Base-by-base conservation (phyloP, 176 grass and related monocot genomes). In the Cocos nucifera region DNA sequence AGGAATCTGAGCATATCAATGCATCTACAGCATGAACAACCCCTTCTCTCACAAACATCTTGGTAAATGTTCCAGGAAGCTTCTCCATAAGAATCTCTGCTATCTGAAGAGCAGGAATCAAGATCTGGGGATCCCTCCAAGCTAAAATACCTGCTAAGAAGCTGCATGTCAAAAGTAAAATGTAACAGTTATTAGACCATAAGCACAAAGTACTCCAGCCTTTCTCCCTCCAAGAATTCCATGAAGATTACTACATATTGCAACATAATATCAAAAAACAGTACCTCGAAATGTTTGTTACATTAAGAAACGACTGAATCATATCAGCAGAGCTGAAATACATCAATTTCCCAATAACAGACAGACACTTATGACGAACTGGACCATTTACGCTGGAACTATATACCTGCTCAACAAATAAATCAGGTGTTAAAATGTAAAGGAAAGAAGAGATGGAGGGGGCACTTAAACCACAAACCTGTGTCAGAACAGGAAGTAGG, bases 41-140 rank as follows among this genome's bases (percentile, higher is more conserved):
- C 10, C 89, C 89, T 83, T 95, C 89, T 76, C 89, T 86, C 59
- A 95, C 82, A 80, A 95, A 95, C 59, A 86, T 73, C 57, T 86
- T 95, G 8, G 77, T 78, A 65, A 95, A 95, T 80, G 77, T 95
- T 35, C 57, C 79, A 4, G 89, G 85, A 64, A 89, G 85, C 50
- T 89, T 95, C 69, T 95, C 85, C 85, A 95, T 95, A 49, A 95
- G 58, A 77, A 79, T 79, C 66, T 95, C 85, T 24, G 89, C 54
- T 56, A 56, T 56, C 21, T 56, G 54, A 20, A 56, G 18, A 20
- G 54, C 54, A 22, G 54, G 54, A 17, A 56, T 56, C 54, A 56
- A 22, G 4, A 22, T 22, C 9, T 56, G 18, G 18, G 54, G 19
- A 56, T 56, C 54, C 54, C 22, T 56, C 17, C 19, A 56, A 10